These are phyloP conservation scores for Globisporangium mamillatum DNA, from an alignment of 352 stramenopile species.

Conservation along the genomic window DNA sequence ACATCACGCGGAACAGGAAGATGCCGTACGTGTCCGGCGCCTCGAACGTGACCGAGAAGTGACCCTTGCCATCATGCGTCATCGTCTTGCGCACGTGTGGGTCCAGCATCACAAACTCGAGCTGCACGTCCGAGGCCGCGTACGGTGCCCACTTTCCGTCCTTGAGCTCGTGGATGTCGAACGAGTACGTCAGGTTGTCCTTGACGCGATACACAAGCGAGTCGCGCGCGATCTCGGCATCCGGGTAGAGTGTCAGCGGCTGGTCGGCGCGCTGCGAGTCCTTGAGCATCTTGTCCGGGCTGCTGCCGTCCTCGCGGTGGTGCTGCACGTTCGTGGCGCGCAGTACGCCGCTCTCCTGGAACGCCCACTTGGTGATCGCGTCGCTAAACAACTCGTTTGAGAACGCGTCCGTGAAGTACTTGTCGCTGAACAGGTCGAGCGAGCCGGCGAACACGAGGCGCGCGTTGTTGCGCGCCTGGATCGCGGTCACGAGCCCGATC, in stretches of 20 bases:
- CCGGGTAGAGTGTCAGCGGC: conserved; percentile 88
- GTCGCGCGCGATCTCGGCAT: conserved; percentile 52
- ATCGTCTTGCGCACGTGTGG: conserved; percentile 90
- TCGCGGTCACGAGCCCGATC: conserved; percentile 79
- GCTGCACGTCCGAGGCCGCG: conserved; percentile 82
- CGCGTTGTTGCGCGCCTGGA: conserved; percentile 91
- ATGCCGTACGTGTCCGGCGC: conserved; percentile 92
- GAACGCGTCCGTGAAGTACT: conserved; percentile 68
- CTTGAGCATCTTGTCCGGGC: conserved; percentile 88
- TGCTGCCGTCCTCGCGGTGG: conserved; percentile 74
- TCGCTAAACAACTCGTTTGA: conserved; percentile 80
- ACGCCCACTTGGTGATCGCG: conserved; percentile 78
- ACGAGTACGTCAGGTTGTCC: conserved; percentile 91
- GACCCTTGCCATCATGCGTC: conserved; percentile 57
- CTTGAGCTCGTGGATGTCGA: conserved; percentile 88
- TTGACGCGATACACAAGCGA: conserved; percentile 91
- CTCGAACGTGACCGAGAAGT: conserved; percentile 85
- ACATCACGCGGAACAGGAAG: conserved; percentile 92
- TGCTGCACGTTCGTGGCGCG: conserved; percentile 87
- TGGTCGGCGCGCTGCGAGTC: conserved; percentile 83
- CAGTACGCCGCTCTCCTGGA: conserved; percentile 87
- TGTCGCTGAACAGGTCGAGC: conserved; percentile 87
- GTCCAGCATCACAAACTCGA: conserved; percentile 96
- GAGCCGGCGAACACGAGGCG: conserved; percentile 87
- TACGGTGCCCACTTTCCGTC: conserved; percentile 77